Evolutionary conservation across 1,284 basidiomycete genomes (phyloP).

Genomic region (Puccinia triticina): DNA sequence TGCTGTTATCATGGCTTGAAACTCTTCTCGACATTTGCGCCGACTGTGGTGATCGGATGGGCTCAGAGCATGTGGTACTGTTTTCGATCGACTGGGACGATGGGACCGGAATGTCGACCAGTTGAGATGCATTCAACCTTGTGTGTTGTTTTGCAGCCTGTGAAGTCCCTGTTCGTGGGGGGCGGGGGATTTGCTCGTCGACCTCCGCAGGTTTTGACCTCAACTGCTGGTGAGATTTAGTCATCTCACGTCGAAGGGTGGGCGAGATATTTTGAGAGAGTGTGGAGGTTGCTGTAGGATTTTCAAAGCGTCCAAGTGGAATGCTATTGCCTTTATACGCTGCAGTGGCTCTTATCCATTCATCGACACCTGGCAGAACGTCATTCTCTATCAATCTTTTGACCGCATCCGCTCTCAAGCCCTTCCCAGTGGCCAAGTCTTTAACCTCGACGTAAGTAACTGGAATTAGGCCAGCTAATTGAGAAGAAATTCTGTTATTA

Average conservation of each 20-base stretch:
- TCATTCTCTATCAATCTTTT: slow-evolving; percentile 78
- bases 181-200: slow-evolving; percentile 62
- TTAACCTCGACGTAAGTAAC: slow-evolving; percentile 94
- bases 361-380: slow-evolving; percentile 88
- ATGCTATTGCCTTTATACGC: slow-evolving; percentile 96
- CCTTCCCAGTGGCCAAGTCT: slow-evolving; percentile 75
- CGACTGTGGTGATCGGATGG: slow-evolving; percentile 56
- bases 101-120: slow-evolving; percentile 13
- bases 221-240: slow-evolving; percentile 37
- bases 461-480: slow-evolving; percentile 83
- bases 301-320: slow-evolving; percentile 84
- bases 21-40: slow-evolving; percentile 55
- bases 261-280: slow-evolving; percentile 59
- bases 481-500: background rate
- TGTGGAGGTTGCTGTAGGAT: slow-evolving; percentile 63
- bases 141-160: slow-evolving; percentile 20
- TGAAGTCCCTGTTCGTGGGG: slow-evolving; percentile 59
- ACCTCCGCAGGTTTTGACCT: slow-evolving; percentile 45
- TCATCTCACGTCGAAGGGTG: slow-evolving; percentile 46
- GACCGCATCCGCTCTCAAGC: slow-evolving; percentile 65
- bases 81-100: slow-evolving; percentile 53
- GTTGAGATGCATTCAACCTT: background rate
- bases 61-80: slow-evolving; percentile 36
- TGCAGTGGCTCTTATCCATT: slow-evolving; percentile 95
- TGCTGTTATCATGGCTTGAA: slow-evolving; percentile 46